These are phyloP conservation scores for Fraxinus excelsior DNA, from an alignment of 257 asterid genomes.

Conservation along the genomic window DNA sequence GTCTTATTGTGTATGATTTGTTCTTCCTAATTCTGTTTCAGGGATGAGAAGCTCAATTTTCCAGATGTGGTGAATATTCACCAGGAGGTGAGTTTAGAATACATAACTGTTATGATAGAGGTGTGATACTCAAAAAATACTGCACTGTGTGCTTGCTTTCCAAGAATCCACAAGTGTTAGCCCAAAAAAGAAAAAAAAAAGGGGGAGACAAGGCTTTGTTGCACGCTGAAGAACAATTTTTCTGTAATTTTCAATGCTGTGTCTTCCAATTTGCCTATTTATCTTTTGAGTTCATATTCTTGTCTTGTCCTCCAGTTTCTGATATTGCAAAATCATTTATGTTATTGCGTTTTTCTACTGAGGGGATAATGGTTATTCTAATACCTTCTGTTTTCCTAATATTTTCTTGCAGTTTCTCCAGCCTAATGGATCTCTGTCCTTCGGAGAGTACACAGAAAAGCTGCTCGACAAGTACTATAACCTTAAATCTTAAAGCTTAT, in stretches of 20 bases:
- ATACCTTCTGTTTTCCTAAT: not conserved
- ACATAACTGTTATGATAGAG: not conserved
- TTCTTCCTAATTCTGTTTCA: constrained; percentile 25
- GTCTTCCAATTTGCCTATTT: not conserved
- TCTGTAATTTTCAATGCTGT: not conserved
- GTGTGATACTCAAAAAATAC: not conserved
- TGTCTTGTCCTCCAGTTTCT: not conserved
- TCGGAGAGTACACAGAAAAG: constrained; percentile 87
- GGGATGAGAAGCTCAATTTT: constrained; percentile 79
- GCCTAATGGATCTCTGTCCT: constrained; percentile 64
- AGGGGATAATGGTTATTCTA: not conserved
- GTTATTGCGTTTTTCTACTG: not conserved
- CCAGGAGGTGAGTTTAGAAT: constrained; percentile 55
- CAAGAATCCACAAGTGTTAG: not conserved
- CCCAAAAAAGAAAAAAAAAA: not conserved
- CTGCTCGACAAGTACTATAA: constrained; percentile 88
- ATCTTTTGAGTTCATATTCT: not conserved
- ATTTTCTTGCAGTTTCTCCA: constrained; percentile 46
- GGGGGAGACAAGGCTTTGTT: not conserved
- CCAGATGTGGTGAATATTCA: constrained; percentile 64
- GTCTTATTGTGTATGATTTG: constrained; percentile 2
- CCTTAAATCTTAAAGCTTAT: constrained; percentile 36
- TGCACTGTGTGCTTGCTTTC: not conserved
- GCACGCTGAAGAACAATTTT: not conserved
- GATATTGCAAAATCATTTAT: not conserved